Conservation (phyloP, 176 grass and related monocot genomes). For the Ensete ventricosum region DNA sequence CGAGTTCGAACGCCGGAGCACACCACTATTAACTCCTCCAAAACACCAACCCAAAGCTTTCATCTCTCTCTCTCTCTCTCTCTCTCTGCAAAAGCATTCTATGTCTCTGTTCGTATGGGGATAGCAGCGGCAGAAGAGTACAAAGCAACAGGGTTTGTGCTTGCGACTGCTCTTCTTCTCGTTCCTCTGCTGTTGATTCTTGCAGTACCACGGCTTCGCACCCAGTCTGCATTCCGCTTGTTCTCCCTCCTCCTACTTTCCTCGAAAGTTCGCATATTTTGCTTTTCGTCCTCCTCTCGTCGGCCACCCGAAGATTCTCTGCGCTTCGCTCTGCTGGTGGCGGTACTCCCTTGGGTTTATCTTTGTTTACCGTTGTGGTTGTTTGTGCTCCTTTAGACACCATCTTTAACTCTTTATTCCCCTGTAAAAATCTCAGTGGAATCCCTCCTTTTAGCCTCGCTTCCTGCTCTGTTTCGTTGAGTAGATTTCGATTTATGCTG, state of each 20-base stretch:
- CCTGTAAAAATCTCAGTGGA: slow-evolving; percentile 22
- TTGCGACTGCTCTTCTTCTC: background rate
- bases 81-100: background rate
- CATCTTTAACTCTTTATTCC: slow-evolving; percentile 17
- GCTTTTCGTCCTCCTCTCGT: background rate
- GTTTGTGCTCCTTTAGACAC: background rate
- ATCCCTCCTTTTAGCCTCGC: slow-evolving; percentile 3
- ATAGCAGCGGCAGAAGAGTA: slow-evolving; percentile 1
- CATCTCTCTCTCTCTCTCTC: background rate
- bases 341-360: background rate
- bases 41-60: background rate
- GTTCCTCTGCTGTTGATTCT: background rate
- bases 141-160: slow-evolving; percentile 1
- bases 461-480: background rate
- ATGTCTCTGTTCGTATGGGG: background rate
- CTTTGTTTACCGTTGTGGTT: slow-evolving; percentile 3
- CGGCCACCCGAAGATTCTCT: slow-evolving; percentile 9
- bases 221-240: too few species aligned
- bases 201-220: background rate
- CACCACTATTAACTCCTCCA: background rate
- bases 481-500: slow-evolving; percentile 3
- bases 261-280: slow-evolving; percentile 17
- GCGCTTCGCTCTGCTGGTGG: background rate
- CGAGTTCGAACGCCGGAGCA: background rate
- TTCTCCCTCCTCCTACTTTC: background rate